Base-by-base conservation (phyloP, 768 basidiomycete genomes). In the Kwoniella dendrophila region DNA sequence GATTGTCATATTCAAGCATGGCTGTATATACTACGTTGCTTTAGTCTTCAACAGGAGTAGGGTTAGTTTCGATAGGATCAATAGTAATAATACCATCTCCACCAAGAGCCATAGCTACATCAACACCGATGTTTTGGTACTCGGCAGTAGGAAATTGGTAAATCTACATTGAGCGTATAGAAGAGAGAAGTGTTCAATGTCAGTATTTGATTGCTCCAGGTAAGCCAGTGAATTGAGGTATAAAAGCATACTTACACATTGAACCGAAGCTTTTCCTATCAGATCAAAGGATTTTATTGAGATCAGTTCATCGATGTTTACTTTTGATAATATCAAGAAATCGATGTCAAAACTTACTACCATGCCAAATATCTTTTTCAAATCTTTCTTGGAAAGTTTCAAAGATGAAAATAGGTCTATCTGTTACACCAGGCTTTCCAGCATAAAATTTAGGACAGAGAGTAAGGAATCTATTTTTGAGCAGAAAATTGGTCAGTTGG, bases 91-190 rank as follows among this genome's bases (percentile, higher is more conserved):
- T 44, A 3, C 43, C 43, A 56, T 56, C 55, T 8, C 55, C 55
- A 5, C 55, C 55, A 26, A 56, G 55, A n/a, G 44, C 43, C 55
- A 45, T 47, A 24, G 55, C 55, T 20, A 56, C 55, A 32, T 56
- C 55, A 4, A 56, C 36, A 32, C 55, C 55, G 20, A 56, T 56
- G n/a, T 56, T 56, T 22, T 45, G 29, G n/a, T 32, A 56, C 16
- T 56, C 55, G 10, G 55, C 44, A 20, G 43, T 56, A 30, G 55
- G 29, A 32, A 32, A 33, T 27, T 56, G 55, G 43, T 56, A 56
- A 32, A 56, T 38, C 55, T 56, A 51, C 7, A 20, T 8, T 20
- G 41, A 43, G 41, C 8, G 34, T 14, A 14, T 43, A n/a, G n/a
- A n/a, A n/a, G n/a, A n/a, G n/a, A n/a, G n/a, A n/a, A n/a, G 41